phyloP scores from a whole-genome alignment of 352 stramenopile genomes.

The Detonula confervacea region DNA sequence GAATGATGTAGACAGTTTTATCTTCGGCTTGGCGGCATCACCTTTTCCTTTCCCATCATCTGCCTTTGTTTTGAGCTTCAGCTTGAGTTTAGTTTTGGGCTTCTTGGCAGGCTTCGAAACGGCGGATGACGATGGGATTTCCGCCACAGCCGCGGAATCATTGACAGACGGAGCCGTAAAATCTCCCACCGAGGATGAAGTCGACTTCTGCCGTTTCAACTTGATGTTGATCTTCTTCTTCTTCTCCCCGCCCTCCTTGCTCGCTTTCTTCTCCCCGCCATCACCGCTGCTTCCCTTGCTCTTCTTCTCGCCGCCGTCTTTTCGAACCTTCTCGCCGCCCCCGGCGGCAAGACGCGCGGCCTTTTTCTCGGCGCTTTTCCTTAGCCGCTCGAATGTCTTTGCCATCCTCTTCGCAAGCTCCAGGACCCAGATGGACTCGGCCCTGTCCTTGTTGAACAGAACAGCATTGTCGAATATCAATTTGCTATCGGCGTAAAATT shows the following conservation, averaged over 20 bases:
- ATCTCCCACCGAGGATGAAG: not conserved
- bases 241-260: constrained; percentile 37
- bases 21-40: not conserved
- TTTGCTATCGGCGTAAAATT: constrained; percentile 68
- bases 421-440: constrained; percentile 69
- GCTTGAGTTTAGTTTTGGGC: constrained; percentile 52
- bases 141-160: no score
- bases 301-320: no score
- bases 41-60: not conserved
- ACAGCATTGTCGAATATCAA: constrained; percentile 81
- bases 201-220: constrained; percentile 37
- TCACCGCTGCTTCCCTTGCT: no score
- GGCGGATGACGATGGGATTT: no score
- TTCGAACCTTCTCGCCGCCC: not conserved
- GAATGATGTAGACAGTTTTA: no score
- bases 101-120: constrained; percentile 18
- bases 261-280: no score
- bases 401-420: constrained; percentile 74
- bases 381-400: constrained; percentile 61
- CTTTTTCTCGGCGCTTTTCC: constrained; percentile 61
- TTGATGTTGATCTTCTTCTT: constrained; percentile 59
- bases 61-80: constrained; percentile 32
- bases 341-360: constrained; percentile 1
- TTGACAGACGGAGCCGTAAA: not conserved
- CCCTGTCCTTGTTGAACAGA: constrained; percentile 63